Conservation (phyloP, 179 eudicot genomes). For the Patellifolia procumbens region DNA sequence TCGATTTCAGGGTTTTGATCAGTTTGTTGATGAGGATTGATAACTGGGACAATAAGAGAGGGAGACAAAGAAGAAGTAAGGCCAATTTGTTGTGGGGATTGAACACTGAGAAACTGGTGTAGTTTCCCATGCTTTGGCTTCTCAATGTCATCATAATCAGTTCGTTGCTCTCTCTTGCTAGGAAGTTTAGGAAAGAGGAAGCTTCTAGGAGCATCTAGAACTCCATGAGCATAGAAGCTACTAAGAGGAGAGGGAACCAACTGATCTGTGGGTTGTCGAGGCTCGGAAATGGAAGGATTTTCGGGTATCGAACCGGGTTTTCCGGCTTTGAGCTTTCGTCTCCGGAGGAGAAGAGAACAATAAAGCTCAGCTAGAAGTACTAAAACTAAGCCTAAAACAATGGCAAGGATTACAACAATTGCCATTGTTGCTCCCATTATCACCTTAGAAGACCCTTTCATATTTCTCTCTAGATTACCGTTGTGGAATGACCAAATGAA, state of each 20-base stretch:
- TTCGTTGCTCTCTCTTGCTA: conserved; percentile 24
- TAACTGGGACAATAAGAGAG: conserved; percentile 13
- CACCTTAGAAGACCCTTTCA: conserved; percentile 66
- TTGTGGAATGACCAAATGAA: conserved; percentile 30
- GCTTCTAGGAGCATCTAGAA: conserved; percentile 68
- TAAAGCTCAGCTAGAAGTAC: conserved; percentile 78
- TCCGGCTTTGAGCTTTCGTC: conserved; percentile 31
- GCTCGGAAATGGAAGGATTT: conserved; percentile 13
- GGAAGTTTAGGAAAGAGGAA: conserved; percentile 61
- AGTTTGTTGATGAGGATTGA: conserved; percentile 13
- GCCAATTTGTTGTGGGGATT: conserved; percentile 29
- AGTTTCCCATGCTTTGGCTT: conserved; percentile 41
- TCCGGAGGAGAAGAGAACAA: conserved; percentile 65
- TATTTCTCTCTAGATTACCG: conserved; percentile 26
- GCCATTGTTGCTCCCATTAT: conserved; percentile 68
- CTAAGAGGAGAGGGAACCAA: conserved; percentile 46
- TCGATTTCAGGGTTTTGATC: conserved; percentile 10
- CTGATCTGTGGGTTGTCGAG: conserved; percentile 22
- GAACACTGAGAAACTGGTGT: conserved; percentile 37
- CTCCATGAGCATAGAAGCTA: conserved; percentile 65
- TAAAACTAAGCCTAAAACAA: conserved; percentile 55
- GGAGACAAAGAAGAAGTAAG: conserved; percentile 32
- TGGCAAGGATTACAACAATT: conserved; percentile 52
- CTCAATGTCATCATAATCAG: conserved; percentile 34
- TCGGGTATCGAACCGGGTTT: conserved; percentile 21